Conservation (phyloP, 169 alveolate genomes). For the Theileria parva region DNA sequence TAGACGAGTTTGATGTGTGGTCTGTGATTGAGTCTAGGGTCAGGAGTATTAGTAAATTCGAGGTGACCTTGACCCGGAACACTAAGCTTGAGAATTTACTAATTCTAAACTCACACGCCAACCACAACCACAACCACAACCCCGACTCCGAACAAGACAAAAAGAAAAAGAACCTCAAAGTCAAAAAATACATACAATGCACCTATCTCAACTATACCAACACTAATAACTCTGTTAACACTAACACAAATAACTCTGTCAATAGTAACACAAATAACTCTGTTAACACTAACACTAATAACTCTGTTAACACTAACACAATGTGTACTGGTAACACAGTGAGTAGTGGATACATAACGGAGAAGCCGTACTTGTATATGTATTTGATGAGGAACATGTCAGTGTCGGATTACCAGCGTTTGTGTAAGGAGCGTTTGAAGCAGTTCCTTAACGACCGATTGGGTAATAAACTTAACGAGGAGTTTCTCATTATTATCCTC, state of each 20-base stretch:
- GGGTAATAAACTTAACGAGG: background rate
- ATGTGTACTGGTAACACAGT: background rate
- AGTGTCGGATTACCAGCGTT: background rate
- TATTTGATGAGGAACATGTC: background rate
- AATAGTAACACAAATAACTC: too few species aligned
- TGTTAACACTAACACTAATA: too few species aligned
- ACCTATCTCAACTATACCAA: too few species aligned
- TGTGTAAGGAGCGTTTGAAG: background rate
- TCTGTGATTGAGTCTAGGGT: background rate
- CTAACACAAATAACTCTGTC: too few species aligned
- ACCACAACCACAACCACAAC: too few species aligned
- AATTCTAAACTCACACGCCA: too few species aligned
- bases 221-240: too few species aligned
- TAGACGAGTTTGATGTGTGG: background rate
- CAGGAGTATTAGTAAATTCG: background rate
- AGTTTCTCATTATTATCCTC: background rate
- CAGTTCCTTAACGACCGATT: background rate
- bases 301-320: too few species aligned
- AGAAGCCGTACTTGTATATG: background rate
- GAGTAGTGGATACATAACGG: background rate
- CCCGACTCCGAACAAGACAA: too few species aligned
- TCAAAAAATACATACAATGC: too few species aligned
- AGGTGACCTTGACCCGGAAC: background rate
- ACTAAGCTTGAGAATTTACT: background rate
- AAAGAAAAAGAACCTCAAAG: too few species aligned